Conservation (phyloP, 108 stramenopile genomes). For the Cylindrotheca fusiformis region DNA sequence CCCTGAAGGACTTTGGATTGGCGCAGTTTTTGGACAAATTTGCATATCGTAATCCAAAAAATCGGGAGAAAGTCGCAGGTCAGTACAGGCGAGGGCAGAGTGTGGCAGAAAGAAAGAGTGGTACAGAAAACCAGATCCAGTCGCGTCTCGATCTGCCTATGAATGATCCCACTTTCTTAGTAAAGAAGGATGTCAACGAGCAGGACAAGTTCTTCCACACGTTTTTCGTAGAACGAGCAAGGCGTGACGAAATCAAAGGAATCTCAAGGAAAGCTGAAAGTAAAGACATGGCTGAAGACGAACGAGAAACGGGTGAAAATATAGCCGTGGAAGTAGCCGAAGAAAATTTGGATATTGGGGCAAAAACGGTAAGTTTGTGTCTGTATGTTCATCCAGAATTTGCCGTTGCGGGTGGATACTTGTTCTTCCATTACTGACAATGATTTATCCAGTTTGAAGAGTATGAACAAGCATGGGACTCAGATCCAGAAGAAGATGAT, state of each 20-base stretch:
- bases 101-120: slow-evolving; percentile 58
- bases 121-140: slow-evolving; percentile 19
- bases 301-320: slow-evolving; percentile 37
- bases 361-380: slow-evolving; percentile 15
- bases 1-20: slow-evolving; percentile 90
- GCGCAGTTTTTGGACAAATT: slow-evolving; percentile 95
- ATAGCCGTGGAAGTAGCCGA: slow-evolving; percentile 58
- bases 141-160: slow-evolving; percentile 55
- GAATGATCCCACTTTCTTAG: slow-evolving; percentile 77
- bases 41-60: slow-evolving; percentile 98
- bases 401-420: too few relatives aligned
- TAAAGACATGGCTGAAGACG: slow-evolving; percentile 48
- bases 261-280: slow-evolving; percentile 43
- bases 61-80: slow-evolving; percentile 40
- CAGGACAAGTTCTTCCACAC: slow-evolving; percentile 92
- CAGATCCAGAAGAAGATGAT: slow-evolving; percentile 81
- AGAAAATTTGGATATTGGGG: slow-evolving; percentile 26
- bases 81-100: slow-evolving; percentile 39
- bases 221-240: slow-evolving; percentile 86
- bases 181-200: slow-evolving; percentile 42
- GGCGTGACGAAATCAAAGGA: slow-evolving; percentile 80
- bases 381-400: background rate
- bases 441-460: slow-evolving; percentile 22
- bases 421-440: background rate
- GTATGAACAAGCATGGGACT: slow-evolving; percentile 57